phyloP scores from a whole-genome alignment of 345 rosid species.

The Turritis glabra region DNA sequence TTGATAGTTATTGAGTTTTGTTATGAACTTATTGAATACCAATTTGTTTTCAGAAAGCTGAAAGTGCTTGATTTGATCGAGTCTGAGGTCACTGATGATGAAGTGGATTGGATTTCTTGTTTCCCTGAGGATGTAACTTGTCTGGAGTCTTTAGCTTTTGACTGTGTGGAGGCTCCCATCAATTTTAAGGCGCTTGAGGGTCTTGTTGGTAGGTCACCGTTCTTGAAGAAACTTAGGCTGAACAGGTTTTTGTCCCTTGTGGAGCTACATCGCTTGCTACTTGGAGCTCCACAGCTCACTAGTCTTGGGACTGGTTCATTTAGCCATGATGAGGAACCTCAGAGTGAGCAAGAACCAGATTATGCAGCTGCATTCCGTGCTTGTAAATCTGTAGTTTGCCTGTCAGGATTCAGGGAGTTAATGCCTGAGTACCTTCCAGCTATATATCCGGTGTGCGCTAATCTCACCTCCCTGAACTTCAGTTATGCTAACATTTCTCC shows the following conservation, averaged over 20 bases:
- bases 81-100: slow-evolving; percentile 69
- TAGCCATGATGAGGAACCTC: slow-evolving; percentile 45
- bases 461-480: slow-evolving; percentile 79
- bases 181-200: slow-evolving; percentile 71
- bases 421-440: slow-evolving; percentile 65
- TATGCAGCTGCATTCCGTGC: slow-evolving; percentile 65
- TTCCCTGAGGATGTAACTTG: slow-evolving; percentile 66
- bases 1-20: background rate
- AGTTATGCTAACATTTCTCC: slow-evolving; percentile 80
- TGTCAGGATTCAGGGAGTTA: slow-evolving; percentile 81
- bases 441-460: slow-evolving; percentile 70
- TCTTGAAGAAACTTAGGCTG: slow-evolving; percentile 62
- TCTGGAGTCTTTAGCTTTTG: slow-evolving; percentile 73
- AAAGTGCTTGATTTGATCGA: slow-evolving; percentile 82
- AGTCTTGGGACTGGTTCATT: slow-evolving; percentile 91
- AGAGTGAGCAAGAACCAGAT: slow-evolving; percentile 55
- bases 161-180: slow-evolving; percentile 62
- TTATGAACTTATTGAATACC: background rate
- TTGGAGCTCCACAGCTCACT: slow-evolving; percentile 71
- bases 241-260: slow-evolving; percentile 63
- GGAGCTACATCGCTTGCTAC: slow-evolving; percentile 55
- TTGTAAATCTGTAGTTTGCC: slow-evolving; percentile 68
- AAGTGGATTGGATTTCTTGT: slow-evolving; percentile 74
- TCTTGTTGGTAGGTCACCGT: slow-evolving; percentile 71
- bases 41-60: slow-evolving; percentile 52